Base-by-base conservation (phyloP, 257 asterid species). In the Nicotiana noctiflora region DNA sequence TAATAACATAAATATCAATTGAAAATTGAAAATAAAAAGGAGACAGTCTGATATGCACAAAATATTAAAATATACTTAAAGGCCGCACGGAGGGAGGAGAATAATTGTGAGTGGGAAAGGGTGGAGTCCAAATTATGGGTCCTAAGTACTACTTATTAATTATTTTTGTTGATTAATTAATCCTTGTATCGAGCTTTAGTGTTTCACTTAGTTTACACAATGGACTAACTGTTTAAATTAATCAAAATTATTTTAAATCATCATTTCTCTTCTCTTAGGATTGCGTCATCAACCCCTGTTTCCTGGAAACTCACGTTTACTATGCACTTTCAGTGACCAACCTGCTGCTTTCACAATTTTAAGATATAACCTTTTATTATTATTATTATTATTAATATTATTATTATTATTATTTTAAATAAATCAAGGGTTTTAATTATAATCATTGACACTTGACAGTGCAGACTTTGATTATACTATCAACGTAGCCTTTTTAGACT, bases 61-160 rank as follows among this genome's bases (percentile, higher is more conserved):
- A 77, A 77, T 79, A 57, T 57, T 27, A 51, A 12, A 59, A 12
- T 81, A 14, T 80, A 83, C 6, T 40, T 60, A 80, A 74, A 75
- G 77, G 85, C 70, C 89, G 90, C 93, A 89, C 93, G 93, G 84
- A 88, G 53, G 87, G 85, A 75, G 70, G 34, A 82, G 81, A 78
- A 79, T 83, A 81, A 80, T 82, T 56, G 80, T 65, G 21, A 74
- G 68, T 76, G 79, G n/a, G 60, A 46, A 19, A 72, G 61, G 49
- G 87, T 88, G 91, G 90, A 83, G 77, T 89, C 90, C 87, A 86
- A 85, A 86, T 87, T 89, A 88, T 79, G 77, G 81, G 61, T 84
- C 83, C 83, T 81, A 81, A 72, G 61, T 27, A 70, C 59, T 65
- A 4, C n/a, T n/a, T n/a, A 32, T 19, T 49, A 77, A 76, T 37